Base-by-base conservation (phyloP, 202 grass and related monocot species). In the Carex sylvatica region DNA sequence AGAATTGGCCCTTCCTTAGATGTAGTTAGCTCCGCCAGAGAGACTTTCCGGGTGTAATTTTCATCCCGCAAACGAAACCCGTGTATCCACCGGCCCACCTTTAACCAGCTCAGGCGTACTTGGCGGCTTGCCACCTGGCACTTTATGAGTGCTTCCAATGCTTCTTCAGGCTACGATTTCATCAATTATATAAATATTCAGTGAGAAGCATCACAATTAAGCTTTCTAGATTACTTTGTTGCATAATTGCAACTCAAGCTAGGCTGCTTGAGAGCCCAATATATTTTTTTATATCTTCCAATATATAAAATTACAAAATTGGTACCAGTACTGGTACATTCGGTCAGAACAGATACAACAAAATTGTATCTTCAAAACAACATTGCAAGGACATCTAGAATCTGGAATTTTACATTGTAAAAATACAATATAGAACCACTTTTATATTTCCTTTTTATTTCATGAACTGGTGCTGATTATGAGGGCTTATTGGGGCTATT, bases 51-150 rank as follows among this genome's bases (percentile, higher is more conserved):
- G 9, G 85, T 90, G 8, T 82, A 75, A 1, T 68, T 74, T 63
- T 98, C 92, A 46, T 94, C 92, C 49, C 69, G 90, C 80, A 94
- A 84, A n/a, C 86, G 87, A 38, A 94, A 98, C 84, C 95, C 95
- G 46, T 91, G 94, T 65, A 94, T 92, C 95, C 95, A 94, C 18
- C 86, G 86, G 28, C 92, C 95, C 26, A 98, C 65, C 82, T 93
- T 94, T 52, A 88, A 80, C 84, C 90, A 88, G 40, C 62, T 98
- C 63, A 94, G 66, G 11, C 74, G 87, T 19, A 98, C 87, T 80
- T 83, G 84, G 16, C 90, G 87, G 56, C 75, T 80, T 68, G 87
- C 83, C 44, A 98, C 75, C 59, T 86, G 74, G 65, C 85, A 83
- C 73, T 56, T 77, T 76, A 10, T 64, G 44, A 98, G 83, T 70